phyloP scores from a whole-genome alignment of 306 rosid genomes.

The Dalbergia oliveri region DNA sequence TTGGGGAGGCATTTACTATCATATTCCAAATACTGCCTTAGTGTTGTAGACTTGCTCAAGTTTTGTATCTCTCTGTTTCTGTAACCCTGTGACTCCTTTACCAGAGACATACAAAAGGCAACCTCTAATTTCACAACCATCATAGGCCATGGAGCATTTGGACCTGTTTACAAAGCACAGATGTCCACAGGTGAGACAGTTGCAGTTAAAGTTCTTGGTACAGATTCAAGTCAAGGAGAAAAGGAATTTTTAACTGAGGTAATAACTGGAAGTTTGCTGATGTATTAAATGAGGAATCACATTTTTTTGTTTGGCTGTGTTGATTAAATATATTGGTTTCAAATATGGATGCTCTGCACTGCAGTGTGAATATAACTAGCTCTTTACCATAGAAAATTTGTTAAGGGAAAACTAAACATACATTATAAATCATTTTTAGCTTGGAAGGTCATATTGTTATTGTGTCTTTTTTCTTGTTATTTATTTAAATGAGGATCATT shows the following conservation, averaged over 20 bases:
- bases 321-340: no score
- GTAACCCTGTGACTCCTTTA: conserved; percentile 35
- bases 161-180: conserved; percentile 92
- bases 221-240: conserved; percentile 95
- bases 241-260: conserved; percentile 95
- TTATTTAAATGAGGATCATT: no score
- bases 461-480: no score
- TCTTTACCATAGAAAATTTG: no score
- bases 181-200: conserved; percentile 78
- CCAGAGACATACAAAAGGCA: conserved; percentile 85
- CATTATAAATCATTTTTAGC: no score
- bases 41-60: conserved; percentile 9
- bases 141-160: conserved; percentile 97
- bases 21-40: neutral
- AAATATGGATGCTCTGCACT: no score
- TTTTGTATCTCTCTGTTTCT: conserved; percentile 13
- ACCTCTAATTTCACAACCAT: conserved; percentile 86
- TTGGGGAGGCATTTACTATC: neutral
- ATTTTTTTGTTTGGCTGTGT: no score
- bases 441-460: no score
- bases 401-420: no score
- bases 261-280: conserved; percentile 25
- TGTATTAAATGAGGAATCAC: neutral
- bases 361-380: no score
- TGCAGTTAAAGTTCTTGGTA: conserved; percentile 89